Evolutionary conservation across 352 stramenopile genomes (phyloP).

Genomic region (Phytophthora pisi): DNA sequence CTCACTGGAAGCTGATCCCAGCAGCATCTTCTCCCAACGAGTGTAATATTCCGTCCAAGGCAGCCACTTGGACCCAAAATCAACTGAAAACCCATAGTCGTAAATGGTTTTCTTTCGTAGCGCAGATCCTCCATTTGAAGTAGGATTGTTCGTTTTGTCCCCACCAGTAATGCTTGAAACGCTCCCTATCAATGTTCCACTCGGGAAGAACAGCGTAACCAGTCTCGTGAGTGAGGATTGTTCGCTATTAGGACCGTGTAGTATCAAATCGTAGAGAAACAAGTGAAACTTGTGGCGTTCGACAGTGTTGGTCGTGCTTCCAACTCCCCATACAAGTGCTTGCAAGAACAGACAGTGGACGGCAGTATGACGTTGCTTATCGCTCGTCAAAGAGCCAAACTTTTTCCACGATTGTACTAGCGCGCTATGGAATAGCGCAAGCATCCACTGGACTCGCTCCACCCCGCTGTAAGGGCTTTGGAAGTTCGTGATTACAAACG

Average conservation of each 20-base stretch:
- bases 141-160: conserved; percentile 6
- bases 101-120: conserved; percentile 59
- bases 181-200: conserved; percentile 21
- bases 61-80: conserved; percentile 78
- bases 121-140: neutral
- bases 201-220: conserved; percentile 61
- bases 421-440: conserved; percentile 60
- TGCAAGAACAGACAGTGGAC: conserved; percentile 76
- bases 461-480: conserved; percentile 8
- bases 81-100: conserved; percentile 67
- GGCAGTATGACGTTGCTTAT: conserved; percentile 63
- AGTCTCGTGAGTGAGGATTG: conserved; percentile 65
- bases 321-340: conserved; percentile 75
- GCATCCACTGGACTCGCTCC: conserved; percentile 29
- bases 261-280: conserved; percentile 66
- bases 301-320: conserved; percentile 43
- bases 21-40: conserved; percentile 43
- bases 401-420: conserved; percentile 63
- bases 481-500: conserved; percentile 57
- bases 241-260: conserved; percentile 46
- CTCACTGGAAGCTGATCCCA: conserved; percentile 12
- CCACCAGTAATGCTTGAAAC: conserved; percentile 16
- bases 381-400: conserved; percentile 55
- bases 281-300: conserved; percentile 71
- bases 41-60: conserved; percentile 73